Base-by-base conservation (phyloP, 2,329 filamentous ascomycete species). In the Microsporum audouinii region DNA sequence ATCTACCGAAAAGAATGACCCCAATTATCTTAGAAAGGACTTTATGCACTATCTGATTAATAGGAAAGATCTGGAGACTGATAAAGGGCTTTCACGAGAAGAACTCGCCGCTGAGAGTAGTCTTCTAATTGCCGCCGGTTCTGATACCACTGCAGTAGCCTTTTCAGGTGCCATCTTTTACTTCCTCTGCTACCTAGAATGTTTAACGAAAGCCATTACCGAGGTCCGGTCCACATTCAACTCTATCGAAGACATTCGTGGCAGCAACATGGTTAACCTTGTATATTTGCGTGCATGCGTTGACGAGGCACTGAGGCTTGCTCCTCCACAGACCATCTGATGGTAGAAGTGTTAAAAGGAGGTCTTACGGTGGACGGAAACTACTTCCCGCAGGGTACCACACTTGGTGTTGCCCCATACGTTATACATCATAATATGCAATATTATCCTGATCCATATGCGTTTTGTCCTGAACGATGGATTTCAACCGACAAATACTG, bases 91-190 rank as follows among this genome's bases (percentile, higher is more conserved):
- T 69, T 71, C 70, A 64, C 68, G 72, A 69, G 69, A 72, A 58
- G 79, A 80, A 66, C 64, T 81, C 29, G 78, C 75, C 71, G 76
- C 74, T 62, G 78, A 80, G 65, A 77, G 73, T 34, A 76, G 77
- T 57, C 69, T 78, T 2, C 65, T 80, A 23, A 79, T 81, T 60
- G 76, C 79, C 45, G 78, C 78, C 12, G 78, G 73, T 61, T 68
- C 71, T 14, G 76, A 78, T 57, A 78, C 76, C 0, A 71, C 75
- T 1, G 69, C 72, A 0, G 73, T 71, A 0, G 67, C 71, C 3
- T 61, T 78, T n/a, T 65, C 75, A 2, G 69, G 69, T 0, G 65
- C 69, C 0, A 68, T 75, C 23, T 76, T 75, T 66, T 78, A 78
- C 62, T 66, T 79, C 29, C 38, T 64, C 8, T 67, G 64, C 60